phyloP scores from a whole-genome alignment of 2,329 filamentous ascomycete species.

The Lachnellula willkommii region DNA sequence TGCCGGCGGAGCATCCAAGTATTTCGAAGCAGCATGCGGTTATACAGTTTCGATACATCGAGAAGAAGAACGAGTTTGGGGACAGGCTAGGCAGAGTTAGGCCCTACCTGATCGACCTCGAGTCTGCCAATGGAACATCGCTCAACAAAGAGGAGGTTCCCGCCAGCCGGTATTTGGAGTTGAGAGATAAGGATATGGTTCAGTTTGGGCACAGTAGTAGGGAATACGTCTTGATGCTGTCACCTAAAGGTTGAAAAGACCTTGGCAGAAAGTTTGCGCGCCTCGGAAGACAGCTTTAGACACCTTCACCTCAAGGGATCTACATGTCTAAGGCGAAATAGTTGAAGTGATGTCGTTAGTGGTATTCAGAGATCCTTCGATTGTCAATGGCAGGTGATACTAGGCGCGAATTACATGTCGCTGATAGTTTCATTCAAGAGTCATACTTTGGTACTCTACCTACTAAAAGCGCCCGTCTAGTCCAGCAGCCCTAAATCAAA shows the following conservation, averaged over 20 bases:
- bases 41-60: constrained; percentile 82
- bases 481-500: background rate
- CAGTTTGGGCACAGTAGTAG: constrained; percentile 81
- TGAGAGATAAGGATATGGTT: constrained; percentile 83
- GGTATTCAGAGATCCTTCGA: background rate
- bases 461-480: background rate
- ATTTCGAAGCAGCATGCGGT: constrained; percentile 94
- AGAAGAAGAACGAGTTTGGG: constrained; percentile 79
- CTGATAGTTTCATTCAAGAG: background rate
- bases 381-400: background rate
- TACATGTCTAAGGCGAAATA: background rate
- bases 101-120: constrained; percentile 89
- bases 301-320: background rate
- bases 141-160: constrained; percentile 74
- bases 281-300: background rate
- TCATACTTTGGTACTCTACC: background rate
- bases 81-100: constrained; percentile 74
- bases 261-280: background rate
- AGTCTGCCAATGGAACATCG: constrained; percentile 84
- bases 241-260: constrained; percentile 28
- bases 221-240: constrained; percentile 94
- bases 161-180: constrained; percentile 74
- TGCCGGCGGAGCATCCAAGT: constrained; percentile 82
- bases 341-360: background rate
- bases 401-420: background rate